phyloP scores from a whole-genome alignment of 768 basidiomycete species.

The Collybiopsis luxurians region DNA sequence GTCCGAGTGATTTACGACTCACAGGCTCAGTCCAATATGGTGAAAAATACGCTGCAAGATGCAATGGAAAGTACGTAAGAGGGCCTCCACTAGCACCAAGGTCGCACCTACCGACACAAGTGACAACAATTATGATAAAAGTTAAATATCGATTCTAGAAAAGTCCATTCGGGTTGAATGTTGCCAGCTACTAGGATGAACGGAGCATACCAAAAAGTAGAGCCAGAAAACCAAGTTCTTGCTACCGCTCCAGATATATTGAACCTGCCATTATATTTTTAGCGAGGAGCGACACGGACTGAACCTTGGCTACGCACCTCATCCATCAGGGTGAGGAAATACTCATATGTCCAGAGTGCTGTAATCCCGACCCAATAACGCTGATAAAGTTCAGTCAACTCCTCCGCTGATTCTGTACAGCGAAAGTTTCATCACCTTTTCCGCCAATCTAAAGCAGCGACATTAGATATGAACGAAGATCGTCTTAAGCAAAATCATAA shows the following conservation, averaged over 20 bases:
- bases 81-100: not conserved
- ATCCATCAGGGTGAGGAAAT: slow-evolving; percentile 13
- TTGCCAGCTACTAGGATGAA: not conserved
- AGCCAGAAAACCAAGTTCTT: slow-evolving; percentile 5
- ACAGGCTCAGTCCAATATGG: not conserved
- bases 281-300: not conserved
- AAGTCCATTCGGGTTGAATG: not conserved
- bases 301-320: slow-evolving; percentile 4
- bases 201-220: slow-evolving; percentile 1
- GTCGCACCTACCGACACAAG: slow-evolving; percentile 7
- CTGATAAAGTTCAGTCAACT: not conserved
- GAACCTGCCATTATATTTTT: not conserved
- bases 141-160: slow-evolving; percentile 16
- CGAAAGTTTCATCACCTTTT: not conserved
- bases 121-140: slow-evolving; percentile 13
- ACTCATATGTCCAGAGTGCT: slow-evolving; percentile 15
- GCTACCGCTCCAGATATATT: not conserved
- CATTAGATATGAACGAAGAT: not conserved
- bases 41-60: not conserved
- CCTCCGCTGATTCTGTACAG: not conserved
- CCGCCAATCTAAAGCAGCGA: not conserved
- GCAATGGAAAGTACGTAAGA: not conserved
- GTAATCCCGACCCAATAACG: slow-evolving; percentile 13
- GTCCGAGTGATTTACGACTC: not conserved
- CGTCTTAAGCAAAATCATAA: too few species aligned